Evolutionary conservation across 225 moss, liverwort and hornwort species (phyloP).

Genomic region (Pseudisothecium myosuroides): DNA sequence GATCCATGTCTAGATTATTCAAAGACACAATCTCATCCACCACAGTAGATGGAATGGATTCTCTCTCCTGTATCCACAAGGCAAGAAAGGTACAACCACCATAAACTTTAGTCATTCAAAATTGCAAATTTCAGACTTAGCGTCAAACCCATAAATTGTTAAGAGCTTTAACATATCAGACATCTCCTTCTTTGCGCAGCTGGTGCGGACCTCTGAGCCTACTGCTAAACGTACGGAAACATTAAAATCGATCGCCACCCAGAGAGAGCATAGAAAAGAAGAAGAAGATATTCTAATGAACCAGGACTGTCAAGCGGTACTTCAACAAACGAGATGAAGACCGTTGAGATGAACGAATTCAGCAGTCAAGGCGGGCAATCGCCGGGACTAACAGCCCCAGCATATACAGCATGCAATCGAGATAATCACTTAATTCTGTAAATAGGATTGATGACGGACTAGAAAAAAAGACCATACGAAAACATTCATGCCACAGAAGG

Average conservation of each 20-base stretch:
- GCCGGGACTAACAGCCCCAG: neutral
- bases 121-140: neutral
- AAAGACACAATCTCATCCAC: slow-evolving; percentile 36
- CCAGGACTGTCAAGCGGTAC: neutral
- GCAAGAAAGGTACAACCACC: neutral
- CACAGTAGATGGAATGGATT: slow-evolving; percentile 21
- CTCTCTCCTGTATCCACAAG: slow-evolving; percentile 33
- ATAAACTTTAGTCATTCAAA: neutral
- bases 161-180: neutral
- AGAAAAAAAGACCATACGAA: neutral
- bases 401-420: neutral
- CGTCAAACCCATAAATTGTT: neutral
- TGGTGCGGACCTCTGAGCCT: neutral
- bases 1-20: slow-evolving; percentile 38
- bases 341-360: neutral
- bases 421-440: neutral
- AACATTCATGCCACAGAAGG: neutral
- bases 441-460: neutral
- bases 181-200: neutral
- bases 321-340: neutral
- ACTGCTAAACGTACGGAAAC: neutral
- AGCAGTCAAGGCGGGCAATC: neutral
- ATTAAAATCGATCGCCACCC: neutral
- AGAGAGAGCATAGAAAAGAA: neutral
- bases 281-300: neutral